A percentile compares a stretch with the other conserved stretches of the same genome.
These are phyloP conservation scores for Diaporthe vaccinii DNA, from an alignment of 2,329 filamentous ascomycete species.

Conservation along the genomic window DNA sequence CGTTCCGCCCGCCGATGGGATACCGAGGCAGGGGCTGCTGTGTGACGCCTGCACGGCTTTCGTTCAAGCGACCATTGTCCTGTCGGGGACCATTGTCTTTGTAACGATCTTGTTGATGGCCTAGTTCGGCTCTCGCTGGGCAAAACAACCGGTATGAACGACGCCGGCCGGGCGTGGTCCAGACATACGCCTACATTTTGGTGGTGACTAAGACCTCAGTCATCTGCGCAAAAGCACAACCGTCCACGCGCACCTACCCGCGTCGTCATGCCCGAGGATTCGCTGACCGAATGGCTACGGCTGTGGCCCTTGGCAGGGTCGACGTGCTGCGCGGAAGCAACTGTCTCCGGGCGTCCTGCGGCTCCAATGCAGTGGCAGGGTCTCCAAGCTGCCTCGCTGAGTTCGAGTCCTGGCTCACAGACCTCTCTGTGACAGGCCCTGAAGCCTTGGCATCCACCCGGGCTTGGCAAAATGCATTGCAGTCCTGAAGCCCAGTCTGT, in stretches of 20 bases:
- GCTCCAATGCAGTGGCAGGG: constrained; percentile 19
- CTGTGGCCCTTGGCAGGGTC: constrained; percentile 27
- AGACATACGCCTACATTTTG: background rate
- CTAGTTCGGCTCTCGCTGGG: constrained; percentile 3
- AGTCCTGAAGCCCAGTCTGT: constrained; percentile 38
- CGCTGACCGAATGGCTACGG: constrained; percentile 39
- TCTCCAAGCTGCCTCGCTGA: background rate
- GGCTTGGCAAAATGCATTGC: constrained; percentile 35
- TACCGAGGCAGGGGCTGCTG: background rate
- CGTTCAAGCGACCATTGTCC: background rate
- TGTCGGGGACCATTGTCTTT: background rate
- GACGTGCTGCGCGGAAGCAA: constrained; percentile 35
- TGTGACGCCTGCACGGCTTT: background rate
- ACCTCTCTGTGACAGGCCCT: constrained; percentile 26
- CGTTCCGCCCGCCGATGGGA: constrained; percentile 4
- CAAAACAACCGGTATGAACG: background rate
- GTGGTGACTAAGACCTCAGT: constrained; percentile 13
- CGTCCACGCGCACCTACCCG: background rate
- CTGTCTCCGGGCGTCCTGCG: constrained; percentile 30
- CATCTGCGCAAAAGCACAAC: background rate
- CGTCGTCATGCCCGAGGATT: constrained; percentile 39
- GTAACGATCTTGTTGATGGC: background rate
- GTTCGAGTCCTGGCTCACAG: constrained; percentile 3
- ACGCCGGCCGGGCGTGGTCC: background rate
- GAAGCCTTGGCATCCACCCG: constrained; percentile 10